Evolutionary conservation across 495 filamentous ascomycete species (phyloP).

Genomic region (Letharia lupina): DNA sequence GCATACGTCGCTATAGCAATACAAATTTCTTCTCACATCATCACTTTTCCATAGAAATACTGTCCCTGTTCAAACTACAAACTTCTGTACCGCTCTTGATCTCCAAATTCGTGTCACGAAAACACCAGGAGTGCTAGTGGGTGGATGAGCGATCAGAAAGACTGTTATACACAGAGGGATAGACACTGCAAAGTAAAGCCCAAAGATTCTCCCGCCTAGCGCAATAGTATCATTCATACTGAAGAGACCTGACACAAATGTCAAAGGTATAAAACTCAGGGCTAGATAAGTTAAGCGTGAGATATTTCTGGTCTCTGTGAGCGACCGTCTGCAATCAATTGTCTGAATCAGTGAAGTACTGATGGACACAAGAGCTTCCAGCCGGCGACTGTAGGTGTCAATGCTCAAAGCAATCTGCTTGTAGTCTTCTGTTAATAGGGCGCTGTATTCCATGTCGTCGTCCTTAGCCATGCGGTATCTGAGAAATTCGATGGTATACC

Average conservation of each 20-base stretch:
- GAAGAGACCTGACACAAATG: conserved; percentile 8
- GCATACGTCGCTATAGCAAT: neutral
- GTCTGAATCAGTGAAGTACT: neutral
- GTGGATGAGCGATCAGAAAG: conserved; percentile 6
- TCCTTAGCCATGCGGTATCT: neutral
- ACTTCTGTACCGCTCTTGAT: neutral
- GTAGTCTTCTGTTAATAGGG: conserved; percentile 7
- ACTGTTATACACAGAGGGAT: conserved; percentile 5
- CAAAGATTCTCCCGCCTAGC: conserved; percentile 4
- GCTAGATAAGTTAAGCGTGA: conserved; percentile 14
- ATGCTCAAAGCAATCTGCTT: conserved; percentile 1
- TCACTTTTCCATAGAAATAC: neutral
- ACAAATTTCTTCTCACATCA: neutral
- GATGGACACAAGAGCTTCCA: neutral
- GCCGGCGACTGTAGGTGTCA: conserved; percentile 1
- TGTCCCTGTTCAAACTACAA: neutral
- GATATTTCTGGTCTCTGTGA: conserved; percentile 7
- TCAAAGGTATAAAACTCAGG: conserved; percentile 10
- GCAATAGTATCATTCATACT: conserved; percentile 7
- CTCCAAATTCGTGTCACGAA: neutral
- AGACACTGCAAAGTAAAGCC: conserved; percentile 7
- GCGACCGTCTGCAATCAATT: conserved; percentile 4
- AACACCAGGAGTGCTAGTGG: neutral
- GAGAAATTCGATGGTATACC: neutral
- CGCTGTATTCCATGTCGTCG: neutral